Percentiles rank a stretch among this genome's conserved stretches.
These are phyloP conservation scores for Chlorella sp. DNA, from an alignment of 139 green algal species.

Conservation along the genomic window DNA sequence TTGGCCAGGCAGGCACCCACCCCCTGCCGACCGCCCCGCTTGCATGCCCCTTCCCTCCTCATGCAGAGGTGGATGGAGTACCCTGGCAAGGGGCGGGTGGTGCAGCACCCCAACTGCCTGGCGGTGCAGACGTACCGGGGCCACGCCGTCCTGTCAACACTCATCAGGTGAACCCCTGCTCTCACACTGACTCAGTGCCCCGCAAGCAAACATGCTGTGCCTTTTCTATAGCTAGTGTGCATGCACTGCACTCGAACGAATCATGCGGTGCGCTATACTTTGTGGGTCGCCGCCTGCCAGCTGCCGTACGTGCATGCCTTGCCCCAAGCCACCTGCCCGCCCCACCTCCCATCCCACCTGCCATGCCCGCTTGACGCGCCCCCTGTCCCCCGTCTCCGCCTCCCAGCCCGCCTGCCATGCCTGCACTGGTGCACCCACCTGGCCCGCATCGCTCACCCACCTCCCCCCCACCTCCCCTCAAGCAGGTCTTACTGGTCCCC, in stretches of 20 bases:
- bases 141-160: constrained; percentile 88
- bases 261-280: too few relatives aligned
- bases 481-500: constrained; percentile 87
- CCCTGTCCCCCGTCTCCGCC: not conserved
- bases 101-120: constrained; percentile 77
- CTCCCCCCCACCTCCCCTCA: not conserved
- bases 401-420: not conserved
- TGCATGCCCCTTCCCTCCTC: not conserved
- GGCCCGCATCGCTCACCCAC: not conserved
- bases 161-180: constrained; percentile 68
- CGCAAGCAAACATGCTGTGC: too few relatives aligned
- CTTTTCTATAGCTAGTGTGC: too few relatives aligned
- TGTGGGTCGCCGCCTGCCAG: not conserved
- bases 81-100: constrained; percentile 63
- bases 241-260: too few relatives aligned
- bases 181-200: too few relatives aligned
- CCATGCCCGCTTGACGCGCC: not conserved
- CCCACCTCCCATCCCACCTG: not conserved
- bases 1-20: too few relatives aligned
- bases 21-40: too few relatives aligned
- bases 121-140: constrained; percentile 88
- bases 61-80: constrained; percentile 85
- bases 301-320: not conserved
- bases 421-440: too few relatives aligned
- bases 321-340: not conserved